Conservation (phyloP, 495 filamentous ascomycete species). For the Achaetomiella virescens region DNA sequence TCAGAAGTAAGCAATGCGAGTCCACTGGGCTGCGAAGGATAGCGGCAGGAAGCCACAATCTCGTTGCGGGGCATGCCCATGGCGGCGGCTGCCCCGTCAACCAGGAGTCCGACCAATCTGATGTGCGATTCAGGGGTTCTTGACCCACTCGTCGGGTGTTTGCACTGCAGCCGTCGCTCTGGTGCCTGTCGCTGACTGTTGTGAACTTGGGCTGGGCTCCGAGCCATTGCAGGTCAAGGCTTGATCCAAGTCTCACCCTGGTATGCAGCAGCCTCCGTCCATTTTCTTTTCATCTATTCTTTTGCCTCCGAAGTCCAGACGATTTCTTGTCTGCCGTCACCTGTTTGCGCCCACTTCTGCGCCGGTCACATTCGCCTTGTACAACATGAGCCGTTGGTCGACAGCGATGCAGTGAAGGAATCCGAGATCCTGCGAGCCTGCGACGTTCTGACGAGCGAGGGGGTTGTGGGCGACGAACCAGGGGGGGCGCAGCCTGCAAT, state of each 20-base stretch:
- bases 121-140: too few relatives aligned
- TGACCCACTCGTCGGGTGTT: too few relatives aligned
- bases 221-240: slow-evolving; percentile 7
- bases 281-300: not conserved
- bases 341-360: not conserved
- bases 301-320: not conserved
- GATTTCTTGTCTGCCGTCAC: not conserved
- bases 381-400: too few relatives aligned
- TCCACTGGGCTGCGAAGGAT: too few relatives aligned
- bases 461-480: not conserved
- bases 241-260: not conserved
- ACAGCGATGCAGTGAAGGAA: not conserved
- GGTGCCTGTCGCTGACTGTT: too few relatives aligned
- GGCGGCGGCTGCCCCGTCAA: too few relatives aligned
- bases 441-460: slow-evolving; percentile 2
- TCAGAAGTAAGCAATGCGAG: too few relatives aligned
- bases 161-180: too few relatives aligned
- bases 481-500: slow-evolving; percentile 13
- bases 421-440: not conserved
- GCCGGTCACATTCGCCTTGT: not conserved
- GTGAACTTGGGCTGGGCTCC: not conserved
- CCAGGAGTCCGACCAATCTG: too few relatives aligned
- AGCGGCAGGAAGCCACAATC: too few relatives aligned
- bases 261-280: slow-evolving; percentile 5
- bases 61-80: too few relatives aligned